phyloP scores from a whole-genome alignment of 148 eudicot species.

The Rhododendron ovatum region DNA sequence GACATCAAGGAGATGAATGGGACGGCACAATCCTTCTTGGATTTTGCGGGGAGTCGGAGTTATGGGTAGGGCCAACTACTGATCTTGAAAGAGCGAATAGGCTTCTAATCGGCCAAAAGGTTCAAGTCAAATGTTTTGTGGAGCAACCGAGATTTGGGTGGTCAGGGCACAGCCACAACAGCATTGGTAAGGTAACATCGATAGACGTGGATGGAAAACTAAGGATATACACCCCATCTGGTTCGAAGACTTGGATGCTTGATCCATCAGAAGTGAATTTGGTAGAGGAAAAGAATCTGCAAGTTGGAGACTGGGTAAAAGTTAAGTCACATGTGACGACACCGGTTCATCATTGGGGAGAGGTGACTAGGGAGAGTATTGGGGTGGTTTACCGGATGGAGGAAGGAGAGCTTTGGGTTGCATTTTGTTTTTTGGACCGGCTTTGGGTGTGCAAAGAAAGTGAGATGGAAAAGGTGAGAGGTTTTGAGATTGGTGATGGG shows the following conservation, averaged over 20 bases:
- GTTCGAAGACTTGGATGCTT: slow-evolving; percentile 78
- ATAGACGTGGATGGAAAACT: slow-evolving; percentile 87
- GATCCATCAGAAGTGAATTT: slow-evolving; percentile 85
- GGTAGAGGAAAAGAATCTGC: slow-evolving; percentile 55
- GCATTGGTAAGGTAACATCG: slow-evolving; percentile 62
- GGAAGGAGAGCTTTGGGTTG: slow-evolving; percentile 77
- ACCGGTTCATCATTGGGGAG: slow-evolving; percentile 90
- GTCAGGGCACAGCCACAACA: slow-evolving; percentile 80
- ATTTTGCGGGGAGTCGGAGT: slow-evolving; percentile 78
- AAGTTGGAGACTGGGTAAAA: slow-evolving; percentile 74
- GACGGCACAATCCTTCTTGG: slow-evolving; percentile 57
- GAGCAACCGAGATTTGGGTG: slow-evolving; percentile 96
- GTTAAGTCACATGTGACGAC: slow-evolving; percentile 46
- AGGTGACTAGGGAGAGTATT: slow-evolving; percentile 61
- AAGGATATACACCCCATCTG: slow-evolving; percentile 74
- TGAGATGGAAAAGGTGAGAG: slow-evolving; percentile 65
- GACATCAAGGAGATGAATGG: slow-evolving; percentile 60
- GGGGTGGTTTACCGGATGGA: slow-evolving; percentile 91
- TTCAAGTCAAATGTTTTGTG: slow-evolving; percentile 48
- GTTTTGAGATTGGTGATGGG: slow-evolving; percentile 68
- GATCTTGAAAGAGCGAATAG: slow-evolving; percentile 52
- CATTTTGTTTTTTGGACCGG: slow-evolving; percentile 77
- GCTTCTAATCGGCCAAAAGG: slow-evolving; percentile 61
- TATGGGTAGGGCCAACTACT: slow-evolving; percentile 59
- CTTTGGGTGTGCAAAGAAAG: slow-evolving; percentile 80